These are phyloP conservation scores for Aaosphaeria arxii DNA, from an alignment of 2,329 filamentous ascomycete species.

Conservation along the genomic window DNA sequence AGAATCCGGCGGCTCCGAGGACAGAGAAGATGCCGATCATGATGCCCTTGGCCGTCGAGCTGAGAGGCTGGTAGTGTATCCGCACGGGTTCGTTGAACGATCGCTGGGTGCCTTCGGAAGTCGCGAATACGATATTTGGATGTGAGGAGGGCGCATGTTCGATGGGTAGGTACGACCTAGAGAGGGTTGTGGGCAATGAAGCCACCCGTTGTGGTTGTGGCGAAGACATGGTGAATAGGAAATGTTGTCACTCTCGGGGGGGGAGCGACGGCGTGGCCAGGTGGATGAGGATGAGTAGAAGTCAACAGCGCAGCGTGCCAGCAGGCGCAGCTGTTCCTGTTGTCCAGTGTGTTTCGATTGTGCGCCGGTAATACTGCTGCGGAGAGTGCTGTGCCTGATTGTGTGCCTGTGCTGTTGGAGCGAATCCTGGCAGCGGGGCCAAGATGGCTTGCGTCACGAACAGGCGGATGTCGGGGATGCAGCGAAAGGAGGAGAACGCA, in stretches of 20 bases:
- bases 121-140: slow-evolving; percentile 17
- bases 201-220: slow-evolving; percentile 18
- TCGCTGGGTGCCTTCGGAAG: slow-evolving; percentile 11
- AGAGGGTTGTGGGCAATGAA: slow-evolving; percentile 32
- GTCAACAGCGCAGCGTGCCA: neutral
- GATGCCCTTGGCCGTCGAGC: slow-evolving; percentile 70
- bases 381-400: neutral
- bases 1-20: slow-evolving; percentile 84
- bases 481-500: no score
- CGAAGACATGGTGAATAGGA: slow-evolving; percentile 27
- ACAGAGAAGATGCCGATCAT: slow-evolving; percentile 93
- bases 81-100: slow-evolving; percentile 22
- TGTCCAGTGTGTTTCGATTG: neutral
- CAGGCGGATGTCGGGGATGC: neutral
- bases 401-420: neutral
- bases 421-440: neutral
- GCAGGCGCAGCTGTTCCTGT: neutral
- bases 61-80: slow-evolving; percentile 26
- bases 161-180: slow-evolving; percentile 21
- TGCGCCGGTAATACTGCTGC: neutral
- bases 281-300: neutral
- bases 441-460: neutral
- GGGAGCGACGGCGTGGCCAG: neutral
- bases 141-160: slow-evolving; percentile 21
- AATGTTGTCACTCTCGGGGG: slow-evolving; percentile 2